Percentiles rank a stretch among this genome's conserved stretches.
phyloP scores from a whole-genome alignment of 164 flowering plant genomes.

The Nelumbo lutea region DNA sequence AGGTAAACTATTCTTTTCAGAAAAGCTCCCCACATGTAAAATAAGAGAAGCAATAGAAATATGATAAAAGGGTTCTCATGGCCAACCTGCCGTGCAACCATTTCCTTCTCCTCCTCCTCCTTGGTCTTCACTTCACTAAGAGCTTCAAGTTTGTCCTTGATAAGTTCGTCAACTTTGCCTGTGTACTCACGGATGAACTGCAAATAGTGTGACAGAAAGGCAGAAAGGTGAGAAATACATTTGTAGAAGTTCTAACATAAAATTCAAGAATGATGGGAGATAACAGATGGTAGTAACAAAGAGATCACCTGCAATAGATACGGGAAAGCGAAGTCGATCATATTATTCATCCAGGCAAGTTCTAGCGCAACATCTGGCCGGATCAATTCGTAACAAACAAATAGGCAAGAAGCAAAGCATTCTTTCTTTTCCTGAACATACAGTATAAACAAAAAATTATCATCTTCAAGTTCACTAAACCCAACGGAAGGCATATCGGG shows the following conservation, averaged over 20 bases:
- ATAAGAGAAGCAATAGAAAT: neutral
- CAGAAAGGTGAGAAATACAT: neutral
- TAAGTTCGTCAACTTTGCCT: conserved; percentile 88
- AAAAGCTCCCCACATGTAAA: too few species aligned
- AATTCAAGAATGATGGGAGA: neutral
- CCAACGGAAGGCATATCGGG: neutral
- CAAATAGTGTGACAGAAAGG: neutral
- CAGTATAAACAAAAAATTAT: neutral
- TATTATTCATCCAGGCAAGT: conserved; percentile 95
- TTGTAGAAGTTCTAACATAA: neutral
- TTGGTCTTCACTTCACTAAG: conserved; percentile 74
- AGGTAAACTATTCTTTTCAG: too few species aligned
- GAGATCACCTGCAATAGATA: conserved; percentile 81
- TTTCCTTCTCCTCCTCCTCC: conserved; percentile 91
- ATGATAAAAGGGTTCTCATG: neutral
- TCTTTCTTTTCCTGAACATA: conserved; percentile 91
- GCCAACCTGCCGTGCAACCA: conserved; percentile 86
- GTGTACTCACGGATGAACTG: conserved; percentile 91
- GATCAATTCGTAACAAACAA: conserved; percentile 87
- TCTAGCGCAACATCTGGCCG: conserved; percentile 95
- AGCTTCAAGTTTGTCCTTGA: conserved; percentile 86
- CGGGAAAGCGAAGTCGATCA: conserved; percentile 95
- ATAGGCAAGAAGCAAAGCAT: conserved; percentile 94
- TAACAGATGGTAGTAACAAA: neutral
- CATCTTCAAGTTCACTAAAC: neutral